Evolutionary conservation across 257 asterid species (phyloP), one percentile per base, ranked within the genome.

Genomic region (Gardenia jasminoides): DNA sequence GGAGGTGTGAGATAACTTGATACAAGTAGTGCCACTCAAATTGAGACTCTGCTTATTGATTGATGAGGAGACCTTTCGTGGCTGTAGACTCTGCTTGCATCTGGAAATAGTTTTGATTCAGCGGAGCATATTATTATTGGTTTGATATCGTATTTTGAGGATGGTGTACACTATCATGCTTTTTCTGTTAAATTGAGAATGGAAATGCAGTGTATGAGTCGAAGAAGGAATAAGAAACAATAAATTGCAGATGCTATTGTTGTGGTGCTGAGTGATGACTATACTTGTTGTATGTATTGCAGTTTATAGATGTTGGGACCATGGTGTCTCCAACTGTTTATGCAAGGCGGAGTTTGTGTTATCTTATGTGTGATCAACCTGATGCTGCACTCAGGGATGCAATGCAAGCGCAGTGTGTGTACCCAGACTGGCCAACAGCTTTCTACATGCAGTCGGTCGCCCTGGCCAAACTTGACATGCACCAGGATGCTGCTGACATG

Each of bases 361-460:
- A 92, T 84, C 93, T 94, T 36, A 91, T 94, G 96, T 91, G 92
- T 7, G 96, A 94, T 79, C 97, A 92, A 77, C 88, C 97, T 1
- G 96, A 91, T 72, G 96, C 96, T 4, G 97, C 97, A 47, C 96
- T 94, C 11, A 78, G 94, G 47, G 98, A 94, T 58, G 97, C 98
- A 71, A 92, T 94, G 98, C 97, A 92, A 88, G 97, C 98, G 12
- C 97, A 90, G 69, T 91, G 96, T 28, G 88, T 94, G 56, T 85
- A 82, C 70, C 94, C 94, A 10, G 97, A 92, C 77, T 94, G 98
- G 98, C 86, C 98, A 22, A 94, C 97, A 11, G 97, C 97, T 15
- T 94, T 94, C 82, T 94, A 92, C 87, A 88, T 92, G 97, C 98
- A 94, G 87, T 92, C 97, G 1, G 97, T 92, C 75, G 97, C 97